A percentile compares a stretch with the other conserved stretches of the same genome.
phyloP scores from a whole-genome alignment of 2,329 filamentous ascomycete genomes.

The Blumeriella jaapii region DNA sequence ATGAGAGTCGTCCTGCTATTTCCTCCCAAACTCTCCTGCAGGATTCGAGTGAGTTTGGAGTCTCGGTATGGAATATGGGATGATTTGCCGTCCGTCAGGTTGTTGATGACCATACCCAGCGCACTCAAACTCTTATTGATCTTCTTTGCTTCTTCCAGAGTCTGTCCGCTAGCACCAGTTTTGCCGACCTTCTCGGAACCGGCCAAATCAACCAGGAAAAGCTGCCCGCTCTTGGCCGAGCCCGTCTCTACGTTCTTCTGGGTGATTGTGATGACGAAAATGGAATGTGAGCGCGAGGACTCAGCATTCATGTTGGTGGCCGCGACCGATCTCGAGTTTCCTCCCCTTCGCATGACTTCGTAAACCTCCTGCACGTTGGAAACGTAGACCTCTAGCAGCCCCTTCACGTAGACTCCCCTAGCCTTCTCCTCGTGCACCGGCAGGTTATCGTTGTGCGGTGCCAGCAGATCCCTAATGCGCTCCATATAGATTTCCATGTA shows the following conservation, averaged over 20 bases:
- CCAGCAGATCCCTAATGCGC: constrained; percentile 83
- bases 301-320: constrained; percentile 99
- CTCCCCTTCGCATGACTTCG: constrained; percentile 90
- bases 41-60: constrained; percentile 90
- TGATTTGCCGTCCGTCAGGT: constrained; percentile 92
- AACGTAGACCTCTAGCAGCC: constrained; percentile 87
- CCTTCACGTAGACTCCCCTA: constrained; percentile 92
- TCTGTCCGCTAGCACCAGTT: constrained; percentile 94
- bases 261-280: constrained; percentile 92
- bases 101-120: constrained; percentile 97
- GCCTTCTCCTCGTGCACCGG: constrained; percentile 98
- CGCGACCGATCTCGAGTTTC: constrained; percentile 78
- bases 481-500: constrained; percentile 99
- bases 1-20: constrained; percentile 98
- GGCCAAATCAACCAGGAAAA: constrained; percentile 95
- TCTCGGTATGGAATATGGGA: constrained; percentile 94
- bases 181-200: constrained; percentile 98
- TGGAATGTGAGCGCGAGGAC: constrained; percentile 94
- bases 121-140: constrained; percentile 99
- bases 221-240: constrained; percentile 88
- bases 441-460: constrained; percentile 89
- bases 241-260: constrained; percentile 97
- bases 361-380: constrained; percentile 93
- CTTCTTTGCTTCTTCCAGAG: constrained; percentile 96
- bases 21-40: constrained; percentile 94